A percentile compares a stretch with the other conserved stretches of the same genome.
Evolutionary conservation across 2,329 filamentous ascomycete species (phyloP).

Genomic region (Leptodontidium sp.): DNA sequence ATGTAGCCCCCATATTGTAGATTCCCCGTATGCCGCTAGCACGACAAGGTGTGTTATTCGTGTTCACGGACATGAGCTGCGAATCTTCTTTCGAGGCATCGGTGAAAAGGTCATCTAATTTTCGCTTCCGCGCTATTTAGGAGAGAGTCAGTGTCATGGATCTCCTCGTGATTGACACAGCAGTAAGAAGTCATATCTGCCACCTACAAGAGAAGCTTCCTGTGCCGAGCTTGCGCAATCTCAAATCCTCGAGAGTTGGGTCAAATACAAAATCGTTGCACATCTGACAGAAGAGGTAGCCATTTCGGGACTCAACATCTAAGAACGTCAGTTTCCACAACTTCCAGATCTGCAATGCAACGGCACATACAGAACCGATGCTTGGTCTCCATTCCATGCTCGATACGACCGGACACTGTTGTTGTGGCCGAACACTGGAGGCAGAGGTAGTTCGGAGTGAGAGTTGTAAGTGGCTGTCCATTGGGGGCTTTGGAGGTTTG

Average conservation of each 20-base stretch:
- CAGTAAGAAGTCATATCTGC: conserved; percentile 10
- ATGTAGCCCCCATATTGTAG: conserved; percentile 98
- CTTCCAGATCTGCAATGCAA: background rate
- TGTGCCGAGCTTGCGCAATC: conserved; percentile 73
- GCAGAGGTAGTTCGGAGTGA: conserved; percentile 76
- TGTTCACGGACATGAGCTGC: conserved; percentile 79
- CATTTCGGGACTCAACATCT: conserved; percentile 82
- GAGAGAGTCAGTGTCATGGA: conserved; percentile 16
- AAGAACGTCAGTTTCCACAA: conserved; percentile 27
- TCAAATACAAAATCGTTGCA: conserved; percentile 87
- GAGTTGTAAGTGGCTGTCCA: conserved; percentile 63
- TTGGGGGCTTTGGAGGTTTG: conserved; percentile 70
- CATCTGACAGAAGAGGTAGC: conserved; percentile 80
- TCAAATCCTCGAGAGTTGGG: conserved; percentile 78
- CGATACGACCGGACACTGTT: conserved; percentile 68
- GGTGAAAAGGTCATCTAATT: conserved; percentile 74
- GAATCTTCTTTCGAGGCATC: conserved; percentile 75
- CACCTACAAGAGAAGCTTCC: conserved; percentile 69
- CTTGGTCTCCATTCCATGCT: conserved; percentile 72
- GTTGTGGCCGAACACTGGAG: conserved; percentile 77
- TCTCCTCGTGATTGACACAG: background rate
- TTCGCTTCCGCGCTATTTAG: conserved; percentile 71
- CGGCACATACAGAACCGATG: conserved; percentile 75
- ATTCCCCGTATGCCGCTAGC: conserved; percentile 90
- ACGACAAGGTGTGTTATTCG: conserved; percentile 80